These are phyloP conservation scores for Suillus weaverae DNA, from an alignment of 768 basidiomycete species.

Conservation along the genomic window DNA sequence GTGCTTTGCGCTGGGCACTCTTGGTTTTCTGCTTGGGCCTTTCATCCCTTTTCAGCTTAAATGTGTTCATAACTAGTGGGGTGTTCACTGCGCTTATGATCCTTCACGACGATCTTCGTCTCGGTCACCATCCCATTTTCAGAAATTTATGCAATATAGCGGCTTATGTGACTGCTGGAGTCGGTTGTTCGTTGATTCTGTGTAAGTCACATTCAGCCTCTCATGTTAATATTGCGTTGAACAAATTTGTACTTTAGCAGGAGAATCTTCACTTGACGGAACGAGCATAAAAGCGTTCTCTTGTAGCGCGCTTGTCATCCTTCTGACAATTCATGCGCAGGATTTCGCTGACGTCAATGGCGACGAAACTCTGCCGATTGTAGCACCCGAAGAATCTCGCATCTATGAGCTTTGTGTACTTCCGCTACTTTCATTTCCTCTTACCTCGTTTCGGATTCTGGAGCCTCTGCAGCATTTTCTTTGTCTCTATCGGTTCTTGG, in stretches of 20 bases:
- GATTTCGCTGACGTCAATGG: slow-evolving; percentile 36
- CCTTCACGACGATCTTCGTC: not conserved
- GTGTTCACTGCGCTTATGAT: not conserved
- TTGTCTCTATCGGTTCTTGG: slow-evolving; percentile 15
- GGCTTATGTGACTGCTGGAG: not conserved
- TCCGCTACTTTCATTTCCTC: slow-evolving; percentile 13
- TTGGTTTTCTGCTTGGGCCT: not conserved
- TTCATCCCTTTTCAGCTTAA: not conserved
- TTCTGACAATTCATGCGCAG: slow-evolving; percentile 40
- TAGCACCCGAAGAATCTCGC: slow-evolving; percentile 17
- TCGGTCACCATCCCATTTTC: not conserved
- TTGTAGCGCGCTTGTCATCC: slow-evolving; percentile 30
- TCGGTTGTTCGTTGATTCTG: not conserved
- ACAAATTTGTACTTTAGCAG: not conserved
- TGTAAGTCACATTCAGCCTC: not conserved
- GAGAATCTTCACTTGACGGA: not conserved
- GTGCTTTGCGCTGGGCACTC: not conserved
- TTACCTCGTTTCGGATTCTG: slow-evolving; percentile 11
- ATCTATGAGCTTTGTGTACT: slow-evolving; percentile 15
- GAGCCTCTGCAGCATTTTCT: slow-evolving; percentile 10
- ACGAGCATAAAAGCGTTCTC: slow-evolving; percentile 15
- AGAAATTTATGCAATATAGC: not conserved
- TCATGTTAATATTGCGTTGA: slow-evolving; percentile 9
- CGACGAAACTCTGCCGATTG: slow-evolving; percentile 35
- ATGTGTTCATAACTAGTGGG: not conserved